Evolutionary conservation across 495 filamentous ascomycete species (phyloP).

Genomic region (Talaromyces wortmannii): DNA sequence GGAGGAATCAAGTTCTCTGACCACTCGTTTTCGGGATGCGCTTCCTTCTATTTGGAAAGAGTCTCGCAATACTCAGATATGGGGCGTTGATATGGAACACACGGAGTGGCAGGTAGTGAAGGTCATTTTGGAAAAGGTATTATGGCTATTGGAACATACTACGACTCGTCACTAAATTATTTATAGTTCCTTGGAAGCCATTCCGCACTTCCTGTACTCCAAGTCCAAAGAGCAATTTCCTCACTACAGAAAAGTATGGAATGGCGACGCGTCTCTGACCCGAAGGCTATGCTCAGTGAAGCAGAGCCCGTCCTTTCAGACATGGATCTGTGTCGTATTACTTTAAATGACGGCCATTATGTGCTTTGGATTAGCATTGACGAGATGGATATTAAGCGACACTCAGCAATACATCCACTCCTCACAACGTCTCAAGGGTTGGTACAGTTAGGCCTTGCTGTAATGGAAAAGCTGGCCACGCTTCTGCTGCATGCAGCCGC

Average conservation of each 20-base stretch:
- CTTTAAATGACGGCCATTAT: neutral
- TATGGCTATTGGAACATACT: neutral
- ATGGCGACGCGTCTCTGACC: neutral
- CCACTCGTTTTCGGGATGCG: neutral
- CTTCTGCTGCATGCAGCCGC: neutral
- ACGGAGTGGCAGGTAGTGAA: neutral
- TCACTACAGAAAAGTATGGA: neutral
- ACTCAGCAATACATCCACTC: neutral
- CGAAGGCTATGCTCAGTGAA: neutral
- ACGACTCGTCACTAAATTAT: neutral
- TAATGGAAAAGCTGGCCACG: neutral
- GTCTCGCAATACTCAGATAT: neutral
- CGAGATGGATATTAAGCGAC: neutral
- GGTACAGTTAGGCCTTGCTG: neutral
- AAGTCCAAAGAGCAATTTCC: neutral
- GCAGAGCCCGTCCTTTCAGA: neutral
- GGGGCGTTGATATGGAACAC: neutral
- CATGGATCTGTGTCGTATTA: neutral
- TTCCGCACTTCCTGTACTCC: neutral
- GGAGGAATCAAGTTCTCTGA: neutral
- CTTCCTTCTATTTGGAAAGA: neutral
- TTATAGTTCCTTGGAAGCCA: neutral
- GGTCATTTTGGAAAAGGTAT: neutral
- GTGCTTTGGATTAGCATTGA: constrained; percentile 1
- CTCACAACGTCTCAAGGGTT: neutral